Conservation (phyloP, 495 filamentous ascomycete species). For the Penicillium crystallinum region DNA sequence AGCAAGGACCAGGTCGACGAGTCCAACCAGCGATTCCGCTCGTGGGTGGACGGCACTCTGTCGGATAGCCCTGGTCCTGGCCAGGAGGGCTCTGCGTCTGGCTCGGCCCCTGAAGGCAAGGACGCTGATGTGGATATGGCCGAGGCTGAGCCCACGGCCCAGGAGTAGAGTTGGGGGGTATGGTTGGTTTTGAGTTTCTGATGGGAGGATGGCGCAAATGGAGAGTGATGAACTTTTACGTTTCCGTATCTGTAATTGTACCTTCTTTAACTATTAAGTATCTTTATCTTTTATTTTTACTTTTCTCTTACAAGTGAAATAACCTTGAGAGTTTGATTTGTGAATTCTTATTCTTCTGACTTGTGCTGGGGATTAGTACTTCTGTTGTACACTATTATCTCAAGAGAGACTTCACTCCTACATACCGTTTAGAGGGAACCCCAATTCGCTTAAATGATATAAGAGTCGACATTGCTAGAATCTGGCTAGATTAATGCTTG, state of each 20-base stretch:
- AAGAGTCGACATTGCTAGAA: too few species aligned
- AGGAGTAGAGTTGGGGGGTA: slow-evolving; percentile 2
- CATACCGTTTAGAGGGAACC: too few species aligned
- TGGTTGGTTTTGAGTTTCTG: neutral
- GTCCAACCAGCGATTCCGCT: slow-evolving; percentile 56
- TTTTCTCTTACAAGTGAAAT: slow-evolving; percentile 5
- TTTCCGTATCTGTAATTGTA: slow-evolving; percentile 11
- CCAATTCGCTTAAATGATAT: too few species aligned
- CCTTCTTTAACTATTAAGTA: slow-evolving; percentile 3
- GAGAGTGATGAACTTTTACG: slow-evolving; percentile 19
- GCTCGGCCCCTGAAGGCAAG: slow-evolving; percentile 8
- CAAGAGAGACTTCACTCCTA: too few species aligned
- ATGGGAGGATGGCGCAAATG: slow-evolving; percentile 15
- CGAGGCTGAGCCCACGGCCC: slow-evolving; percentile 25
- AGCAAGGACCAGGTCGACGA: slow-evolving; percentile 67
- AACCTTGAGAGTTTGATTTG: neutral
- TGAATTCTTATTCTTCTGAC: too few species aligned
- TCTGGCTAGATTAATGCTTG: too few species aligned
- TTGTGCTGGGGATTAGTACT: too few species aligned
- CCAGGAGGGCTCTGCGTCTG: slow-evolving; percentile 7
- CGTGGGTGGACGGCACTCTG: slow-evolving; percentile 36
- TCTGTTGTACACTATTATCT: too few species aligned
- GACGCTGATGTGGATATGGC: slow-evolving; percentile 36
- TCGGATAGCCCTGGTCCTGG: slow-evolving; percentile 16
- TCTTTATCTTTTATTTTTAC: neutral